Conservation (phyloP, 305 asterid genomes). For the Caryopteris hybrid region DNA sequence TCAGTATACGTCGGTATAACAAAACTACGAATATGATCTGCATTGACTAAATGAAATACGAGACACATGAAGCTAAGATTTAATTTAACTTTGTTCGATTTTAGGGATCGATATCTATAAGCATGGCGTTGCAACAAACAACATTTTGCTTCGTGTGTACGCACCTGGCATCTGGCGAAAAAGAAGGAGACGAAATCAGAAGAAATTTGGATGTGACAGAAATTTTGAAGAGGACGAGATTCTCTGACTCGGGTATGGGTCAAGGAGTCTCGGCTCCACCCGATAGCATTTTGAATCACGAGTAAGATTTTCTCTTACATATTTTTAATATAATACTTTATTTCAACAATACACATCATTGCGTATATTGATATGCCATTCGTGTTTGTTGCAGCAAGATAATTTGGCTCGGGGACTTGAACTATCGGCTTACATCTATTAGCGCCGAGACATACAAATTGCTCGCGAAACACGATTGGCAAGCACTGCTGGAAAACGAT, state of each 20-base stretch:
- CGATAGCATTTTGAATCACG: slow-evolving; percentile 49
- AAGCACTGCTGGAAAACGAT: slow-evolving; percentile 60
- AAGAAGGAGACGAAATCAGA: slow-evolving; percentile 53
- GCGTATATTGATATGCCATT: not conserved
- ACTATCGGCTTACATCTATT: slow-evolving; percentile 58
- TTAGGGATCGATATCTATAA: slow-evolving; percentile 75
- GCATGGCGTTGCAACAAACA: slow-evolving; percentile 51
- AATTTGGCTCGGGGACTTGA: slow-evolving; percentile 89
- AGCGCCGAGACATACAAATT: slow-evolving; percentile 32
- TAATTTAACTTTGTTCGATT: not conserved
- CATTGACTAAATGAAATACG: too few relatives aligned
- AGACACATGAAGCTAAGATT: too few relatives aligned
- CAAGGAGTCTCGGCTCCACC: slow-evolving; percentile 29
- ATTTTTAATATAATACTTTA: too few relatives aligned
- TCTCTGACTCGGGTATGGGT: slow-evolving; percentile 20
- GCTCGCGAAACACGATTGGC: slow-evolving; percentile 58
- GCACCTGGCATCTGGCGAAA: slow-evolving; percentile 78
- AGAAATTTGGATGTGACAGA: slow-evolving; percentile 67
- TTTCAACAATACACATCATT: too few relatives aligned
- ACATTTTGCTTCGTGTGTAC: slow-evolving; percentile 79
- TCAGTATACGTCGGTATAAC: not conserved
- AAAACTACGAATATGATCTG: too few relatives aligned
- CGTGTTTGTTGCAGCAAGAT: slow-evolving; percentile 41
- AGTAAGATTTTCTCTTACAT: slow-evolving; percentile 33
- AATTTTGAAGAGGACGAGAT: slow-evolving; percentile 56